Conservation (phyloP, 495 filamentous ascomycete genomes). For the Annulohypoxylon moriforme region DNA sequence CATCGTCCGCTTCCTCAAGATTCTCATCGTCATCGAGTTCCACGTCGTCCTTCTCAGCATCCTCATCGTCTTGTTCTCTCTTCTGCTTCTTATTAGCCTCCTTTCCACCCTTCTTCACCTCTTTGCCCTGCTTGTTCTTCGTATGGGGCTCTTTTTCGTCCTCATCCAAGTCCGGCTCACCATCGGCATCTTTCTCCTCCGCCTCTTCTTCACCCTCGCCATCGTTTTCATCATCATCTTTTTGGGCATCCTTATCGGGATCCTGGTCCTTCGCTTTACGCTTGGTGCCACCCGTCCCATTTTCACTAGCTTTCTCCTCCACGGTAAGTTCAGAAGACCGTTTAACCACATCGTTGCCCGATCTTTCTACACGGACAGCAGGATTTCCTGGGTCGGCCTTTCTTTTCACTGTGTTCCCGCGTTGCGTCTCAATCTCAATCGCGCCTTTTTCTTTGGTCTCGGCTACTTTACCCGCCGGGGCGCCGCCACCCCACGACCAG, state of each 20-base stretch:
- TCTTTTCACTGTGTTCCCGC: slow-evolving; percentile 71
- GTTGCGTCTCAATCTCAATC: slow-evolving; percentile 66
- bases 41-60: background rate
- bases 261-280: slow-evolving; percentile 39
- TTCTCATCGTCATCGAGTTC: background rate
- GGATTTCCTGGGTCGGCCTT: slow-evolving; percentile 68
- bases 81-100: slow-evolving; percentile 11
- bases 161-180: background rate
- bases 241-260: slow-evolving; percentile 31
- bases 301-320: slow-evolving; percentile 49
- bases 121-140: background rate
- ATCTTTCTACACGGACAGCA: slow-evolving; percentile 65
- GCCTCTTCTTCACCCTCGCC: slow-evolving; percentile 37
- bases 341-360: slow-evolving; percentile 75
- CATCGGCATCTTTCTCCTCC: background rate
- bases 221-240: slow-evolving; percentile 31
- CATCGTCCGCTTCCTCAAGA: background rate
- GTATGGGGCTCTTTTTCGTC: slow-evolving; percentile 2
- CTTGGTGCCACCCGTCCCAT: slow-evolving; percentile 40
- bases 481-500: slow-evolving; percentile 66
- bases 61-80: background rate
- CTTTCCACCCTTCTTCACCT: slow-evolving; percentile 14
- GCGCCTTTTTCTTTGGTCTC: slow-evolving; percentile 69
- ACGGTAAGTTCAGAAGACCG: slow-evolving; percentile 64
- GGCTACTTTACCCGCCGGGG: slow-evolving; percentile 65